Conservation (phyloP, 768 basidiomycete species). For the Lactarius deliciosus region DNA sequence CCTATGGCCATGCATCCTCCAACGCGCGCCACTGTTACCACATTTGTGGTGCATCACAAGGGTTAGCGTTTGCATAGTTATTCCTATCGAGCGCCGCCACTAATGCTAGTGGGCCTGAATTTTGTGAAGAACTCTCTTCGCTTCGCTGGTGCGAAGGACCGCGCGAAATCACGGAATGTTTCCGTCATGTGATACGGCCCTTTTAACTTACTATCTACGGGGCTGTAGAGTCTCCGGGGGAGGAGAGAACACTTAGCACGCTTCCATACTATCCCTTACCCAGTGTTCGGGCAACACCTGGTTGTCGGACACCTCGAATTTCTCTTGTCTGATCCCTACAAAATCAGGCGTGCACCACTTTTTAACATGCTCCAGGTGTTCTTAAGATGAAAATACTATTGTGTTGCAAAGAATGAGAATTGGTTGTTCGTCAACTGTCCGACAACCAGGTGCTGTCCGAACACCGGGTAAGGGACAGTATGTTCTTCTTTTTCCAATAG, state of each 20-base stretch:
- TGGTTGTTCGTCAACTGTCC: too few relatives aligned
- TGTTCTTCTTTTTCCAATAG: too few relatives aligned
- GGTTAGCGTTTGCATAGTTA: neutral
- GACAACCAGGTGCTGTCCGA: too few relatives aligned
- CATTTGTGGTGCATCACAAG: neutral
- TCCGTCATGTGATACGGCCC: neutral
- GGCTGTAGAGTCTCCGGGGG: neutral
- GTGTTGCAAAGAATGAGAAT: too few relatives aligned
- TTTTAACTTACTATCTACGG: neutral
- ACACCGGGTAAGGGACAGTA: too few relatives aligned
- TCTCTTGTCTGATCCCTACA: too few relatives aligned
- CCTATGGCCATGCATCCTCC: neutral
- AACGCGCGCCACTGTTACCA: neutral
- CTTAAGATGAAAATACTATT: too few relatives aligned
- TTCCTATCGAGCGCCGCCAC: neutral
- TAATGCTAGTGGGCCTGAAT: neutral
- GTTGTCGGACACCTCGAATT: too few relatives aligned
- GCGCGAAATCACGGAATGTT: neutral
- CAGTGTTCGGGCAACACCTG: too few relatives aligned
- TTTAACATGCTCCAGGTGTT: too few relatives aligned
- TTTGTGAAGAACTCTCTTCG: neutral
- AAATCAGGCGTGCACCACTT: too few relatives aligned
- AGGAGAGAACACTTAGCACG: neutral
- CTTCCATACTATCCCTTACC: neutral
- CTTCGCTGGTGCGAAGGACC: neutral